Base-by-base conservation (phyloP, 2,329 filamentous ascomycete genomes). In the Hymenoscyphus linearis region DNA sequence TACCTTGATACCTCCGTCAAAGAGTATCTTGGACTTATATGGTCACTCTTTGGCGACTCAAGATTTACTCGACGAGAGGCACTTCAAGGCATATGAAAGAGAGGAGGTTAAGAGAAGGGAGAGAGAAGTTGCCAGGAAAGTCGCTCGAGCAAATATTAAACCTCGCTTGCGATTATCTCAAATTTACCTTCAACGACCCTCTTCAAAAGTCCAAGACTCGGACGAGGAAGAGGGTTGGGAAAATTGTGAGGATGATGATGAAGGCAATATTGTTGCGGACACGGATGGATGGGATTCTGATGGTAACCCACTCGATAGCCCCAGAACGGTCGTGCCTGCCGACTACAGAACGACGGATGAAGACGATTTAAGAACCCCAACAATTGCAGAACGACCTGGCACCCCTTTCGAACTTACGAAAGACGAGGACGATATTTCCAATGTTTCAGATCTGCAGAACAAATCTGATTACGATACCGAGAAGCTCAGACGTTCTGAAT, bases 11-110 rank as follows among this genome's bases (percentile, higher is more conserved):
- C 59, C 61, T 37, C 34, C 64, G 53, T 63, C 64, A 40, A 61
- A 63, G 35, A 69, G 68, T 55, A 47, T 67, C 10, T 36, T 67
- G 16, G 62, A 59, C n/a, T 53, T 67, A 12, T 64, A 62, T 40
- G 64, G 65, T 18, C 52, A 60, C 13, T 59, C 62, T 0, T 50
- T 57, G 36, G 57, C 60, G 35, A 6, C 55, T 18, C 57, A 67
- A 52, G 35, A 62, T 34, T 37, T 44, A 36, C 55, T 63, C 16
- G 31, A 66, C 25, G 55, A 66, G 57, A 35, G 57, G 18, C 25
- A 62, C 14, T 25, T 59, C 16, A 31, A 63, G 13, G 54, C 62
- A 40, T 35, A 55, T 22, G n/a, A 60, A 35, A 14, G 52, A 52
- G 7, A 44, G 31, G 36, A 55, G 37, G 18, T 40, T 44, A 14